phyloP scores from a whole-genome alignment of 768 basidiomycete species.

The Leucogyrophana mollusca region DNA sequence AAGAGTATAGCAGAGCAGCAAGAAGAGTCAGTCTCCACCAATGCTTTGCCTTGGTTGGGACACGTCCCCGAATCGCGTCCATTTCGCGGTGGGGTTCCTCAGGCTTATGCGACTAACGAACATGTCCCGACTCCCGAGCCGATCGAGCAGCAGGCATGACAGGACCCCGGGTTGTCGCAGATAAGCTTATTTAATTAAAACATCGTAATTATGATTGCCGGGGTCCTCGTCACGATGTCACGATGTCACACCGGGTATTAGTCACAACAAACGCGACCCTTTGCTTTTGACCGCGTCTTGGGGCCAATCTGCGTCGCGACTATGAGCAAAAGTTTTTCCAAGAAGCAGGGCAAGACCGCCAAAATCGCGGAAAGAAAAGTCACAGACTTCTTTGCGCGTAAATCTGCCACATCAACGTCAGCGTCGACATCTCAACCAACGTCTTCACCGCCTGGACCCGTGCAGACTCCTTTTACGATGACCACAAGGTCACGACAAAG shows the following conservation, averaged over 20 bases:
- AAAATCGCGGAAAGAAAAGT: conserved; percentile 25
- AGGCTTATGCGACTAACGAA: too few relatives aligned
- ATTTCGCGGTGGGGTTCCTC: too few relatives aligned
- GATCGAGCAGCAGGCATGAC: too few relatives aligned
- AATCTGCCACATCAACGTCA: conserved; percentile 12
- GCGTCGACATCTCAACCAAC: conserved; percentile 5
- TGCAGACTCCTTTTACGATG: not conserved
- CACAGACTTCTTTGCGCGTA: conserved; percentile 47
- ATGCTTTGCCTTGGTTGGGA: not conserved
- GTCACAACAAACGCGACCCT: too few relatives aligned
- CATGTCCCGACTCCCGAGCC: too few relatives aligned
- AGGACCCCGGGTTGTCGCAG: not conserved
- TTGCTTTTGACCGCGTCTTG: not conserved
- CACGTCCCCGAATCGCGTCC: too few relatives aligned
- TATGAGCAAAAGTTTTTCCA: not conserved
- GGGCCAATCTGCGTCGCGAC: too few relatives aligned
- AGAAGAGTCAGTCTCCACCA: not conserved
- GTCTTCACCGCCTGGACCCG: not conserved
- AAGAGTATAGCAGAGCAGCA: not conserved
- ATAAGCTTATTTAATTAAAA: not conserved
- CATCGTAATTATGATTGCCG: conserved; percentile 1
- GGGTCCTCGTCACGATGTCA: not conserved
- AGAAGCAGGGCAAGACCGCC: conserved; percentile 21
- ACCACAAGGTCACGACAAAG: conserved; percentile 13
- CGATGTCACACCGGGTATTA: too few relatives aligned